phyloP scores from a whole-genome alignment of 306 rosid species.

The Canavalia gladiata region DNA sequence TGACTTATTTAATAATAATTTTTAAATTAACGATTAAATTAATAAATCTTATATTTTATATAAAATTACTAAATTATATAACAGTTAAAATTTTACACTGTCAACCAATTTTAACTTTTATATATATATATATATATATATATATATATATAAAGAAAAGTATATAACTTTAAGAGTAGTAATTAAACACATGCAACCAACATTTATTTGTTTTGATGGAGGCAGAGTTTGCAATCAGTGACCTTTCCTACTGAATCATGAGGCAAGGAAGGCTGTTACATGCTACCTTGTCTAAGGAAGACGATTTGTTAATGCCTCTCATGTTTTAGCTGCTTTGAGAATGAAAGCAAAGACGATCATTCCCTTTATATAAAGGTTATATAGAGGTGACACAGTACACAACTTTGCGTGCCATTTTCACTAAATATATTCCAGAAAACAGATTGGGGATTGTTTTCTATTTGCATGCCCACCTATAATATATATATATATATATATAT shows the following conservation, averaged over 20 bases:
- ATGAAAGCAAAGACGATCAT: background rate
- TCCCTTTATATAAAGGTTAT: background rate
- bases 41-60: no score
- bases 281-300: slow-evolving; percentile 4
- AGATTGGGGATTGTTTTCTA: background rate
- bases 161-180: background rate
- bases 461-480: background rate
- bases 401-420: background rate
- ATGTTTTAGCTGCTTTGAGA: background rate
- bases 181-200: background rate
- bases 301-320: background rate
- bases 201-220: slow-evolving; percentile 7
- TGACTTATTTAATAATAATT: no score
- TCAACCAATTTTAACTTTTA: no score
- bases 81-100: no score
- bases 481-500: no score
- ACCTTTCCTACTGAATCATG: slow-evolving; percentile 25
- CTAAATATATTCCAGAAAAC: no score
- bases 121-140: background rate
- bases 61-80: no score
- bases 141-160: slow-evolving; percentile 42
- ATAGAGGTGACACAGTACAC: background rate
- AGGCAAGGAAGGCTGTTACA: slow-evolving; percentile 37
- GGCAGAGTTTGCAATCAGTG: background rate
- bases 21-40: no score